A percentile compares a stretch with the other conserved stretches of the same genome.
These are phyloP conservation scores for Lichtheimia corymbifera DNA, from an alignment of 371 early-diverging fungal genomes.

Conservation along the genomic window DNA sequence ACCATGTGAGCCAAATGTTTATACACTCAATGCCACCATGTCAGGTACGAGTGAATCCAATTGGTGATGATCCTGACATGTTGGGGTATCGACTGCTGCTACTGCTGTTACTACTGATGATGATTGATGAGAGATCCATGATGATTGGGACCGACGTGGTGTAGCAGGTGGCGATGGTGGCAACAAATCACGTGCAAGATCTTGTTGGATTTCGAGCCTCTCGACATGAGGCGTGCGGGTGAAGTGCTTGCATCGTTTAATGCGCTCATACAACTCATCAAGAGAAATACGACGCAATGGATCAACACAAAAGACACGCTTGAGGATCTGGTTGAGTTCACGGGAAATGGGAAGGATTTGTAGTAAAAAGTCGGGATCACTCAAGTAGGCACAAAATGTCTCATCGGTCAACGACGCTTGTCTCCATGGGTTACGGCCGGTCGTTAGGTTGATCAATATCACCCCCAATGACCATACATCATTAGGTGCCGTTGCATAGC, in stretches of 20 bases:
- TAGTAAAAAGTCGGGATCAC: slow-evolving; percentile 62
- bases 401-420: slow-evolving; percentile 72
- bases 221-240: slow-evolving; percentile 44
- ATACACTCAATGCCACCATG: slow-evolving; percentile 9
- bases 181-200: slow-evolving; percentile 5
- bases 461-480: slow-evolving; percentile 87
- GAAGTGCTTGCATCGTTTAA: slow-evolving; percentile 61
- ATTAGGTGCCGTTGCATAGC: slow-evolving; percentile 74
- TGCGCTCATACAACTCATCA: slow-evolving; percentile 57
- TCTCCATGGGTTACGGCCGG: slow-evolving; percentile 84
- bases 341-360: slow-evolving; percentile 70
- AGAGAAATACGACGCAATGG: slow-evolving; percentile 69
- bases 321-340: slow-evolving; percentile 70
- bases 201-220: slow-evolving; percentile 7
- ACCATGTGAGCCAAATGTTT: background rate
- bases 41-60: slow-evolving; percentile 8
- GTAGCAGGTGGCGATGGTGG: slow-evolving; percentile 1
- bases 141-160: background rate
- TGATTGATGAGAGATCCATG: background rate
- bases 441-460: slow-evolving; percentile 75
- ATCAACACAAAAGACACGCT: slow-evolving; percentile 71
- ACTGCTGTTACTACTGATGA: background rate
- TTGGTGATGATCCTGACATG: background rate
- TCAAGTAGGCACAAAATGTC: slow-evolving; percentile 68
- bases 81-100: background rate